Base-by-base conservation (phyloP, 306 rosid species). In the Prunus mira region DNA sequence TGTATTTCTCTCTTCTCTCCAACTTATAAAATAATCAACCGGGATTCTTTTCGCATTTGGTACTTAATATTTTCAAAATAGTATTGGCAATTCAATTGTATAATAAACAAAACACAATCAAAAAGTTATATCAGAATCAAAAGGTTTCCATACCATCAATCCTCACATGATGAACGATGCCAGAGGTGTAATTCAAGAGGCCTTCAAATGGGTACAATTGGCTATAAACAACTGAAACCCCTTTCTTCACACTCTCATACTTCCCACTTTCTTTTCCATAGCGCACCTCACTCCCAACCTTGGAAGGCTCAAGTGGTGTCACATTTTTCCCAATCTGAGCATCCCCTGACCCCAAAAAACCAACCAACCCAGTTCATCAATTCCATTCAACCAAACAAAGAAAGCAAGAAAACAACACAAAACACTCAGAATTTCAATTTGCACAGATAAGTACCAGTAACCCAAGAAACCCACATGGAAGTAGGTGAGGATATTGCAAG, bases 381-480 rank as follows among this genome's bases (percentile, higher is more conserved):
- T 38, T 74, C 69, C 51, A 58, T 54, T 60, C 57, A 78, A 74
- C 45, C 34, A 50, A 22, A 72, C 66, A 69, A 68, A 1, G 3
- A 51, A 1, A 65, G 9, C 7, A 32, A 71, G 32, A 46, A 27
- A 28, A 38, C 54, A 60, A 49, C 19, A 57, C 10, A 79, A 78
- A 77, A 25, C 25, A 28, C 15, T 28, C 12, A 45, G 77, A 81
- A 57, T 28, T 30, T 56, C 13, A 34, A 66, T 8, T 22, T 18
- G 24, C 6, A 47, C 5, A 13, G 38, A 47, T 41, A 27, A 50
- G 74, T 91, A 94, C 98, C 96, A 45, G 98, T 91, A 28, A 91
- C 87, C 97, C 97, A 94, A 78, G 98, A 91, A 78, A 90, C 79
- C 97, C 96, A 91, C 88, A 91, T 87, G 32, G 98, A 84, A 82